A percentile compares a stretch with the other conserved stretches of the same genome.
Conservation (phyloP, 139 green algal species). For the Chara braunii region DNA sequence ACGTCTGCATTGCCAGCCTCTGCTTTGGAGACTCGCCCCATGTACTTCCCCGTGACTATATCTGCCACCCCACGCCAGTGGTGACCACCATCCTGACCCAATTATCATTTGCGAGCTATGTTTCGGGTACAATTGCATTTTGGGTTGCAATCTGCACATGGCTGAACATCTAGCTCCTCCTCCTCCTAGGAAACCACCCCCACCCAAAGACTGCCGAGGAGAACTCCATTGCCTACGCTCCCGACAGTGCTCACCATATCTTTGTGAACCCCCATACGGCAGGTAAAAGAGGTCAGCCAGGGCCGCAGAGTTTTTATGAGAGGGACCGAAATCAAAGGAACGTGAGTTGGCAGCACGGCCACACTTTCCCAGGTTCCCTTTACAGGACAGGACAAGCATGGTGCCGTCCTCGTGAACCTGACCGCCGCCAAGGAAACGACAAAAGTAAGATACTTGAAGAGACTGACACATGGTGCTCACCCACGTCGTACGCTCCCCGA, state of each 20-base stretch:
- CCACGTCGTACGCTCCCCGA: no score
- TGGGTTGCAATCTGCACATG: not conserved
- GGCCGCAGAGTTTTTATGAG: not conserved
- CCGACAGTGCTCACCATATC: not conserved
- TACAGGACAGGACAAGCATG: no score
- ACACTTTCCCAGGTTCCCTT: no score
- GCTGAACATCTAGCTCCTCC: not conserved
- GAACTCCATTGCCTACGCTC: not conserved
- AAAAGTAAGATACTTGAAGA: no score
- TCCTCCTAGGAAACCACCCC: not conserved
- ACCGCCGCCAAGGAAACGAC: no score
- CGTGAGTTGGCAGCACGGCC: no score
- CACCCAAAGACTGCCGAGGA: not conserved
- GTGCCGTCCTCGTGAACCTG: no score
- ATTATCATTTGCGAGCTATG: no score
- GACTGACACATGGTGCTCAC: no score
- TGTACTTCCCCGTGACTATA: not conserved
- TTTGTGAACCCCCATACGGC: not conserved
- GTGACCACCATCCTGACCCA: no score
- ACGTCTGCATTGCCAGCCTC: not conserved
- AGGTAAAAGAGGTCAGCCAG: not conserved
- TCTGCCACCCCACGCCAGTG: no score
- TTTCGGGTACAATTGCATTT: not conserved
- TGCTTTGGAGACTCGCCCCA: not conserved
- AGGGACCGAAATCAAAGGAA: no score